Evolutionary conservation across 768 basidiomycete genomes (phyloP), one percentile per base, ranked within the genome.

Genomic region (Tricholoma sp.): DNA sequence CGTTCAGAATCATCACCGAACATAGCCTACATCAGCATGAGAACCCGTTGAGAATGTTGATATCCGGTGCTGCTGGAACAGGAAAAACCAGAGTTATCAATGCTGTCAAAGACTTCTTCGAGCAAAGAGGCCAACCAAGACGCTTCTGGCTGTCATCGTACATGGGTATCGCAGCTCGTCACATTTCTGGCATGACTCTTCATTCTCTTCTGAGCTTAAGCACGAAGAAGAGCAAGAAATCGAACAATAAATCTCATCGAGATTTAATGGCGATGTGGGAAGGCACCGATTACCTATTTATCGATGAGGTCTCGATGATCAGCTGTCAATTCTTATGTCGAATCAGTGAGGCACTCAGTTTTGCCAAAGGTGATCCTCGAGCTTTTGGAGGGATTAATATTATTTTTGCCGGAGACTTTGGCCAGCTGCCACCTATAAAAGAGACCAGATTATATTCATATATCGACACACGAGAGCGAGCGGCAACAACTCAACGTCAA

Each of bases 41-140:
- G 8, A 28, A 51, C 3, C 69, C 64, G 3, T 55, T 77, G 5
- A 54, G 63, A 0, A 73, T 78, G 74, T 72, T 68, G 20, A 11
- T 79, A 0, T 63, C 60, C 2, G 77, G 77, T 0, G 53, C 75
- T 1, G 76, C 72, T 6, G 77, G 77, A 1, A 78, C 77, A 1
- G 77, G 78, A 0, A 80, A 79, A 63, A 72, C 72, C 0, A 52
- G 66, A 13, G 72, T 78, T 1, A 70, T 79, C 1, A 57, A 69
- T 37, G 73, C 74, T 0, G 13, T 79, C 1, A 62, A 60, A 20
- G 63, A 66, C 1, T 73, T 71, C 42, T 77, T 76, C 59, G 37
- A 47, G 0, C 1, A 36, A 1, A 12, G 58, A 8, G 50, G 60
- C 0, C 57, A 76, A 47, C 11, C 11, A 0, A 55, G 66, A 0